Evolutionary conservation across 1,284 basidiomycete species (phyloP), one percentile per base, ranked within the genome.

Genomic region (Phenoliferia sp.): DNA sequence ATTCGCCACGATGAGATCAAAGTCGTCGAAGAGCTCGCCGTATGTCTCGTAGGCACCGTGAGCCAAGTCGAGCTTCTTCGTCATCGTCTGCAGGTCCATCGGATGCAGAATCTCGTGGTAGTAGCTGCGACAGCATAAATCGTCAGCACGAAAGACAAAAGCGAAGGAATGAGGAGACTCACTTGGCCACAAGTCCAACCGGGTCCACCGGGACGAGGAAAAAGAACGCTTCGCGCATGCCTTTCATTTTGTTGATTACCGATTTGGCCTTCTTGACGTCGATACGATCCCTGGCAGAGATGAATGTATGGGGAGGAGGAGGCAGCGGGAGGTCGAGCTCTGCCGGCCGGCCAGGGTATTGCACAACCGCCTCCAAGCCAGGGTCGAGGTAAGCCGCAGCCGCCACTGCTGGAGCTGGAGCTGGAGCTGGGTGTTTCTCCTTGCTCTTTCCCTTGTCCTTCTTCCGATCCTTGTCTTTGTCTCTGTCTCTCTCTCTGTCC

Each of bases 61-160:
- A 59, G 84, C 84, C 64, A 83, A 79, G 50, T 84, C 83, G 62
- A 96, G 81, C 76, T 92, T 94, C 60, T 82, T 82, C 39, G 80
- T 79, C 77, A 98, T 91, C 15, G 94, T 96, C 15, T 86, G 87
- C 64, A 98, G 87, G 80, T 99, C 94, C 93, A 98, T 99, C 7
- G 96, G 96, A 70, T 89, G 81, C 72, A 86, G 83, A 77, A 99
- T 97, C 80, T 98, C 96, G 15, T 96, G 87, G 67, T 90, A 87
- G 78, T 99, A 99, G 22, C 92, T 94, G 73, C 32, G 72, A 36
- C 35, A n/a, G 32, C 48, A 59, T 69, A 29, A 35, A 60, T 32
- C 61, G 66, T 55, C 36, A 62, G 71, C n/a, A 2, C 26, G 19
- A n/a, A 44, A 19, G 19, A 5, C 7, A 32, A 17, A 4, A 39